Conservation (phyloP, 1,139 yeast species). For the Torulaspora globosa region DNA sequence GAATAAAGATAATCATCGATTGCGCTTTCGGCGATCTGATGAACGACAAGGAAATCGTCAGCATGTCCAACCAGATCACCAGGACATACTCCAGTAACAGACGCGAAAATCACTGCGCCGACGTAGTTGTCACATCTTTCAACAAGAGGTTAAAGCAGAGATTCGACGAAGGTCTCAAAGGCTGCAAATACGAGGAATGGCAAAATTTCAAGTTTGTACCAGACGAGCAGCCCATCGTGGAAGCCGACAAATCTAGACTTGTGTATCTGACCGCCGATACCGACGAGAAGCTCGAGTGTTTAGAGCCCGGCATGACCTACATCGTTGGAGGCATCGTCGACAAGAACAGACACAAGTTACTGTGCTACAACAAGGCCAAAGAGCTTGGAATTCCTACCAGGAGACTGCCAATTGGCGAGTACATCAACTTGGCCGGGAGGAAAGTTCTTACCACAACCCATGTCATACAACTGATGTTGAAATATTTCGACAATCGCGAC, state of each 20-base stretch:
- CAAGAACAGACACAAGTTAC: conserved; percentile 80
- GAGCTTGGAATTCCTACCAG: conserved; percentile 67
- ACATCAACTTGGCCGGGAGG: conserved; percentile 76
- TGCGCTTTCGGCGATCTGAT: conserved; percentile 88
- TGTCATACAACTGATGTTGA: conserved; percentile 78
- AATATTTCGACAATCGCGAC: conserved; percentile 72
- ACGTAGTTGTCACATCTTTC: conserved; percentile 61
- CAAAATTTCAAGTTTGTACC: conserved; percentile 49
- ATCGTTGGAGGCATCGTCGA: conserved; percentile 95
- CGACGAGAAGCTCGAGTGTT: conserved; percentile 54
- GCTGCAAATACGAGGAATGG: conserved; percentile 62
- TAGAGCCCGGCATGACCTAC: conserved; percentile 70
- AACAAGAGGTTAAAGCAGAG: conserved; percentile 61
- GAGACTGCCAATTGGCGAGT: conserved; percentile 83
- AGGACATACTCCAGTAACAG: conserved; percentile 78
- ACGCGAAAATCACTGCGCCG: conserved; percentile 55
- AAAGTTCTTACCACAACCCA: conserved; percentile 91
- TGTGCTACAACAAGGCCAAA: conserved; percentile 81
- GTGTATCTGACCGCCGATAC: conserved; percentile 88
- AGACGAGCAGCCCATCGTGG: conserved; percentile 43
- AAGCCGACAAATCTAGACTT: conserved; percentile 42
- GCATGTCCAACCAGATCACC: conserved; percentile 75
- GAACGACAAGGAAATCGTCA: conserved; percentile 73
- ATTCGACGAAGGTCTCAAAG: conserved; percentile 58
- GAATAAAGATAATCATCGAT: conserved; percentile 62